Percentiles rank a stretch among this genome's conserved stretches.
Conservation (phyloP, 202 grass and related monocot species). For the Thinopyrum obtusiflorum region DNA sequence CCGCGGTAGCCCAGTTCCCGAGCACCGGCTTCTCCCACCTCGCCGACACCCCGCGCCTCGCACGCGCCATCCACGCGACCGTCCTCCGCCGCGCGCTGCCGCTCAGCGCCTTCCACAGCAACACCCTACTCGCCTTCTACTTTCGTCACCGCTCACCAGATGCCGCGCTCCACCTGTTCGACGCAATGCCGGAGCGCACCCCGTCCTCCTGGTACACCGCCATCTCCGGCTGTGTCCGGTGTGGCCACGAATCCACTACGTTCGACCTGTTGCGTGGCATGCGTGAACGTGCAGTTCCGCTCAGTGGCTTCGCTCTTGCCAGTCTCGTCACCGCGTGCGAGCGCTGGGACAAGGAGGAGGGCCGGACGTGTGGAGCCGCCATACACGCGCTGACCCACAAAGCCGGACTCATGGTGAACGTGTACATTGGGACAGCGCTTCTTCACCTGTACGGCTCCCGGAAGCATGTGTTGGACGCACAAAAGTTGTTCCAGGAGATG, state of each 20-base stretch:
- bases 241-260: slow-evolving; percentile 29
- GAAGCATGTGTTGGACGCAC: slow-evolving; percentile 29
- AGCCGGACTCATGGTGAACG: slow-evolving; percentile 50
- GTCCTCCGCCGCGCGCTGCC: slow-evolving; percentile 15
- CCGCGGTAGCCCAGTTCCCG: slow-evolving; percentile 50
- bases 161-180: slow-evolving; percentile 1
- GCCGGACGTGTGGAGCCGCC: slow-evolving; percentile 21
- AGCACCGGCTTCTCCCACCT: slow-evolving; percentile 57
- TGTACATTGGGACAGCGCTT: slow-evolving; percentile 64
- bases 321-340: slow-evolving; percentile 54
- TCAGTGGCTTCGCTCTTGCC: slow-evolving; percentile 63
- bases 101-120: slow-evolving; percentile 35
- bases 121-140: slow-evolving; percentile 36
- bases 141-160: neutral
- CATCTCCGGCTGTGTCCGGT: slow-evolving; percentile 51
- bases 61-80: slow-evolving; percentile 34
- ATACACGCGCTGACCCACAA: slow-evolving; percentile 58
- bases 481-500: slow-evolving; percentile 60
- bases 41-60: slow-evolving; percentile 31
- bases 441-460: slow-evolving; percentile 61
- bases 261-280: slow-evolving; percentile 34
- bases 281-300: slow-evolving; percentile 37
- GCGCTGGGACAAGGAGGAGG: slow-evolving; percentile 29
- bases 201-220: slow-evolving; percentile 61
- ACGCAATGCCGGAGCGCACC: slow-evolving; percentile 16